phyloP scores from a whole-genome alignment of 2,329 filamentous ascomycete species.

The Emydomyces testavorans region DNA sequence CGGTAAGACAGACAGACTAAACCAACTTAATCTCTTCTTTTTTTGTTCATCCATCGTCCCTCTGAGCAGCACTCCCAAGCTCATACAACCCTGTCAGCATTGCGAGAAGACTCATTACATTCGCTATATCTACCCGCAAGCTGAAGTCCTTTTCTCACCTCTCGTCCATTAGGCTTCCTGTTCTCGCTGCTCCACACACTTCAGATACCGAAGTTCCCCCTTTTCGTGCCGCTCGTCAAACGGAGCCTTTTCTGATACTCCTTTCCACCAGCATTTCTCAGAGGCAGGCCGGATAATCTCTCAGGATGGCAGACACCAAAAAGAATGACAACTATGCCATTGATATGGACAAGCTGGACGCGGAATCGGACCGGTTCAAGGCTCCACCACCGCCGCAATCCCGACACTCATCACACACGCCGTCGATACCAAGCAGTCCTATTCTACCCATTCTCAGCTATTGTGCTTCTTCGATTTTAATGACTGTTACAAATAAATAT shows the following conservation, averaged over 20 bases:
- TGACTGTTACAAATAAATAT: conserved; percentile 99
- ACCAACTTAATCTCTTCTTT: not conserved
- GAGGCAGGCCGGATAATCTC: not conserved
- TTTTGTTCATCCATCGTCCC: not conserved
- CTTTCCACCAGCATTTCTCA: not conserved
- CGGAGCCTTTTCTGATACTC: not conserved
- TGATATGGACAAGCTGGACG: conserved; percentile 53
- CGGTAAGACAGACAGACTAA: not conserved
- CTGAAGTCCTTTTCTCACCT: not conserved
- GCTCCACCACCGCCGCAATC: conserved; percentile 29
- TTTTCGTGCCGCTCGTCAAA: not conserved
- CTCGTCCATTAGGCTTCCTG: not conserved
- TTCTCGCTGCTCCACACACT: not conserved
- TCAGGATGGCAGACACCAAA: conserved; percentile 74
- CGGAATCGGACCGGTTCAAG: conserved; percentile 39
- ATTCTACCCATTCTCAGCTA: conserved; percentile 74
- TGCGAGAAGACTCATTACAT: conserved; percentile 5
- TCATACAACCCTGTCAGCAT: not conserved
- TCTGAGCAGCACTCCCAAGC: not conserved
- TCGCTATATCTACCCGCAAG: not conserved
- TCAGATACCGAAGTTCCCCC: not conserved
- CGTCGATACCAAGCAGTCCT: conserved; percentile 60
- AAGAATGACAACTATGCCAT: conserved; percentile 66
- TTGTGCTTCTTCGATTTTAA: conserved; percentile 91
- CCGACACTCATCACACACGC: conserved; percentile 26